Conservation (phyloP, 1,284 basidiomycete genomes). For the Microbotryum scabiosae region DNA sequence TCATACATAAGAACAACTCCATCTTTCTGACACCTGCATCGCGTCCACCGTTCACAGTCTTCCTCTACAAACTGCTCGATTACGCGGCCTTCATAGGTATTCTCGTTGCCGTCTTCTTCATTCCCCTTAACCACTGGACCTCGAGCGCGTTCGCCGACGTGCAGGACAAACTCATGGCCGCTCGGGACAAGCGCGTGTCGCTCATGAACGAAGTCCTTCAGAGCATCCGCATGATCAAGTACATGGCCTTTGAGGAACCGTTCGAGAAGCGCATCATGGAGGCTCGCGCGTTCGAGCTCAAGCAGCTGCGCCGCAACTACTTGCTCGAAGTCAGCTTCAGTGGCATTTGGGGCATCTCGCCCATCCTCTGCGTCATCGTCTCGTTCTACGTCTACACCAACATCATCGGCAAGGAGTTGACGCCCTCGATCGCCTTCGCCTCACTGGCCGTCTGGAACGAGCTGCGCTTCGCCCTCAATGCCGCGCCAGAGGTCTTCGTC, state of each 20-base stretch:
- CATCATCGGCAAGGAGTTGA: constrained; percentile 57
- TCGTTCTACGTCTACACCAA: constrained; percentile 38
- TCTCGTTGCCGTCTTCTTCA: constrained; percentile 67
- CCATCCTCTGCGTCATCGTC: constrained; percentile 36
- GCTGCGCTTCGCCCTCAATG: constrained; percentile 72
- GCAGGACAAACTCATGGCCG: constrained; percentile 61
- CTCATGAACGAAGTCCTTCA: constrained; percentile 91
- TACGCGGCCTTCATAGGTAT: constrained; percentile 61
- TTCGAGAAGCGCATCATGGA: constrained; percentile 69
- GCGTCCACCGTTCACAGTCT: constrained; percentile 49
- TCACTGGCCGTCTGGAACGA: constrained; percentile 69
- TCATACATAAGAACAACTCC: too few relatives aligned
- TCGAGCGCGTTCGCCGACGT: constrained; percentile 71
- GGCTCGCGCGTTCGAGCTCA: constrained; percentile 23
- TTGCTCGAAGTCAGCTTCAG: constrained; percentile 75
- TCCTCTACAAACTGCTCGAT: constrained; percentile 74
- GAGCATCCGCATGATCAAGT: constrained; percentile 85
- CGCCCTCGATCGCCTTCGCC: constrained; percentile 79
- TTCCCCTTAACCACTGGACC: constrained; percentile 79
- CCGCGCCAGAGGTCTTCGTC: constrained; percentile 14
- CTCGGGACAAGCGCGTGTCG: constrained; percentile 71
- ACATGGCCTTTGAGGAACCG: constrained; percentile 54
- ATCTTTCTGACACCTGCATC: neutral
- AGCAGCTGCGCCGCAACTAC: constrained; percentile 58
- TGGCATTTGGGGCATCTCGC: constrained; percentile 57